Percentiles rank a stretch among this genome's conserved stretches.
Conservation (phyloP, 495 filamentous ascomycete species). For the Bacidia rubella region DNA sequence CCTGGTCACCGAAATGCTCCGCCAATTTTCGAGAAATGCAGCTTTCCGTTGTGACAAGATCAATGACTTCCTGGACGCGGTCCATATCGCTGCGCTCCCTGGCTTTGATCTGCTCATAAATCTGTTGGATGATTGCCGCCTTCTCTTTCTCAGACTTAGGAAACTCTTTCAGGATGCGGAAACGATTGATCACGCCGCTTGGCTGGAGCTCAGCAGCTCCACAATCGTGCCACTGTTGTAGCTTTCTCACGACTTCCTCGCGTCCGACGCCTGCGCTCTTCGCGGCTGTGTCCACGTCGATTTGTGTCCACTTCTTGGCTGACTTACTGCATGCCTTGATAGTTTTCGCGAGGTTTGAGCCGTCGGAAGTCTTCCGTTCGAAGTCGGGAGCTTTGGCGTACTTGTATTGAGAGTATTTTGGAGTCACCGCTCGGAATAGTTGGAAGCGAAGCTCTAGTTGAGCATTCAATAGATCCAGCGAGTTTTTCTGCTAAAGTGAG, state of each 20-base stretch:
- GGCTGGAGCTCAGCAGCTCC: constrained; percentile 33
- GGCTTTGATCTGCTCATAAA: constrained; percentile 34
- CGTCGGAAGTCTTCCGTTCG: constrained; percentile 16
- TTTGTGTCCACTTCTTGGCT: constrained; percentile 21
- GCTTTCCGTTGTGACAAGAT: constrained; percentile 28
- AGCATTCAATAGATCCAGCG: constrained; percentile 34
- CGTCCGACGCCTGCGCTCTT: constrained; percentile 18
- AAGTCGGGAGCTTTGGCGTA: constrained; percentile 28
- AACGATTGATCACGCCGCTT: constrained; percentile 35
- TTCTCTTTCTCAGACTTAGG: constrained; percentile 28
- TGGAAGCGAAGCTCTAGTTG: constrained; percentile 41
- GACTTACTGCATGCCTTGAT: constrained; percentile 23
- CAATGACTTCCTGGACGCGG: constrained; percentile 33
- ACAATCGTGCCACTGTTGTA: constrained; percentile 33
- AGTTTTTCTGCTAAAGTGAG: constrained; percentile 16
- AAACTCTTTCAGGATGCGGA: constrained; percentile 31
- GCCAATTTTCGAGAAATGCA: constrained; percentile 27
- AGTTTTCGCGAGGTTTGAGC: constrained; percentile 22
- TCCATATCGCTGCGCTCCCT: constrained; percentile 36
- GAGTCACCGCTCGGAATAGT: constrained; percentile 39
- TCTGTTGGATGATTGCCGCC: constrained; percentile 24
- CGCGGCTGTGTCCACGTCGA: constrained; percentile 33
- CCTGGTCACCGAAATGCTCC: constrained; percentile 39
- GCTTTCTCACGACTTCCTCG: constrained; percentile 32
- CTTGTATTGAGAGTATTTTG: constrained; percentile 39